These are phyloP conservation scores for Tribonema minus DNA, from an alignment of 108 stramenopile genomes.

Conservation along the genomic window DNA sequence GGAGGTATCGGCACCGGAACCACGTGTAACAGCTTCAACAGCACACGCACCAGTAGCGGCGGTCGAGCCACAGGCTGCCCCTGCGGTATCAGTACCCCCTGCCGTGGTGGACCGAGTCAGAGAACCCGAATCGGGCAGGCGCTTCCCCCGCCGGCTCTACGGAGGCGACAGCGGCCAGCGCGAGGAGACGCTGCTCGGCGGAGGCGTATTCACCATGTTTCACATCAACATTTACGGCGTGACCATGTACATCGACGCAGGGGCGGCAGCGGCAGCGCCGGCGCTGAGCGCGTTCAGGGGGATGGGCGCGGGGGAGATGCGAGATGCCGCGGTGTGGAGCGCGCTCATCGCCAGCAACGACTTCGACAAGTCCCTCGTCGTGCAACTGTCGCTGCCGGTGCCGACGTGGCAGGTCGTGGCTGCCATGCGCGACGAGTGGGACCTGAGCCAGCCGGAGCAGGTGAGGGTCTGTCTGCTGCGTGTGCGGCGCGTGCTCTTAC, in stretches of 20 bases:
- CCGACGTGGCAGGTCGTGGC: not conserved
- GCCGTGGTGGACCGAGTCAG: not conserved
- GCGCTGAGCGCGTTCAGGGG: not conserved
- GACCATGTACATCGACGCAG: not conserved
- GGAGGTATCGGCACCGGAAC: not conserved
- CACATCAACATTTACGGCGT: not conserved
- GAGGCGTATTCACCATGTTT: not conserved
- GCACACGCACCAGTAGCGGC: not conserved
- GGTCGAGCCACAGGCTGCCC: not conserved
- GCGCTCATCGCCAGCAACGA: not conserved
- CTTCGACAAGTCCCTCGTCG: not conserved
- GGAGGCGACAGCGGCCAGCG: too few species aligned
- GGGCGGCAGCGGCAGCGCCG: not conserved
- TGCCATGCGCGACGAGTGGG: not conserved
- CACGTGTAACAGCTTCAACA: not conserved
- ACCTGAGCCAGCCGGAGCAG: not conserved
- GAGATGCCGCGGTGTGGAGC: not conserved
- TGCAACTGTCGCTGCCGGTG: not conserved
- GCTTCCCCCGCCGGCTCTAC: too few species aligned
- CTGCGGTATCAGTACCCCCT: not conserved
- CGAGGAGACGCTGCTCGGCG: not conserved
- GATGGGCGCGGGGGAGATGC: not conserved
- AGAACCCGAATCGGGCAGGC: too few species aligned
- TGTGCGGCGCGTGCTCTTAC: too few species aligned
- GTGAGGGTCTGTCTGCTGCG: not conserved